Conservation (phyloP, 805 yeast species). For the Starmerella powellii region DNA sequence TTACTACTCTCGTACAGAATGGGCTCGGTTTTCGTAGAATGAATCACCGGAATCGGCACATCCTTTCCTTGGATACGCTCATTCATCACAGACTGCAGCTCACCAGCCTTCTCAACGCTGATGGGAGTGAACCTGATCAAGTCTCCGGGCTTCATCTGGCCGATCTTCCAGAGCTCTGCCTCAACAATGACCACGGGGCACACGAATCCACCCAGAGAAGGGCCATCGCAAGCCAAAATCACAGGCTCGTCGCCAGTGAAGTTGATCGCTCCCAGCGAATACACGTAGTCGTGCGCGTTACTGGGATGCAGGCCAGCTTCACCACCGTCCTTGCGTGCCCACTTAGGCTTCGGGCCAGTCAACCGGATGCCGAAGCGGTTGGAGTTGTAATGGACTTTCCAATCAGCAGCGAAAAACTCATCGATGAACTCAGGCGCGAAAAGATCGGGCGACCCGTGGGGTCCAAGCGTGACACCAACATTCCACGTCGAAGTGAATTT, state of each 20-base stretch:
- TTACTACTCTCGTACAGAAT: conserved; percentile 43
- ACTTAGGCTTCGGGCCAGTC: conserved; percentile 88
- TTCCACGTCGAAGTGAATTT: conserved; percentile 51
- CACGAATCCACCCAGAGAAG: conserved; percentile 93
- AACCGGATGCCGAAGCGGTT: conserved; percentile 93
- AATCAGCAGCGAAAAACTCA: conserved; percentile 61
- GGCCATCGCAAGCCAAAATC: conserved; percentile 92
- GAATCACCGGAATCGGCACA: conserved; percentile 19
- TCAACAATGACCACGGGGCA: conserved; percentile 93
- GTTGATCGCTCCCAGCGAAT: conserved; percentile 90
- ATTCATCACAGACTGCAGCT: conserved; percentile 52
- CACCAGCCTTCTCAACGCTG: conserved; percentile 52
- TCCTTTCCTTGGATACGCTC: conserved; percentile 25
- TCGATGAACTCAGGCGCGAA: conserved; percentile 63
- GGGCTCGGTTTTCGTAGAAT: conserved; percentile 50
- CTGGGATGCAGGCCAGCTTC: conserved; percentile 98
- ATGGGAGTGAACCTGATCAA: conserved; percentile 68
- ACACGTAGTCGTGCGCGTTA: conserved; percentile 95
- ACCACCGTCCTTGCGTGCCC: conserved; percentile 96
- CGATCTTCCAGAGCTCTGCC: conserved; percentile 97
- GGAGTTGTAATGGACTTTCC: conserved; percentile 96
- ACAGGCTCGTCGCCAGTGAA: conserved; percentile 99
- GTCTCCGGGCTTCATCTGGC: conserved; percentile 95
- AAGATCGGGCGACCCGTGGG: conserved; percentile 95
- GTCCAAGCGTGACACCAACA: conserved; percentile 92